phyloP scores from a whole-genome alignment of 306 rosid species.

The Arachis hypogaea region DNA sequence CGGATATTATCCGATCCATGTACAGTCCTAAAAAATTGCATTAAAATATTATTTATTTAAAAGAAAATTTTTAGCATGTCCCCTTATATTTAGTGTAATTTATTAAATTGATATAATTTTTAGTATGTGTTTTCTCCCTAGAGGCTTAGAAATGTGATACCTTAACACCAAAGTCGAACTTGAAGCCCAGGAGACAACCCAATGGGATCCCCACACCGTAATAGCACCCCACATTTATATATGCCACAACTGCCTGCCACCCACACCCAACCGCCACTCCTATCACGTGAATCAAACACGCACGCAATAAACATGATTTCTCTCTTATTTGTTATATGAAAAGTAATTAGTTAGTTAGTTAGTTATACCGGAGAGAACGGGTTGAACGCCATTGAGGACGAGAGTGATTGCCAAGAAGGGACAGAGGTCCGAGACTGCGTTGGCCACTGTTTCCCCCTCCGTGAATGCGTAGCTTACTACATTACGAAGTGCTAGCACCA shows the following conservation, averaged over 20 bases:
- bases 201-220: conserved; percentile 61
- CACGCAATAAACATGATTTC: too few species aligned
- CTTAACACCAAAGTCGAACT: conserved; percentile 64
- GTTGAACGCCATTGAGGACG: conserved; percentile 74
- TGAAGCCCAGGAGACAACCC: conserved; percentile 65
- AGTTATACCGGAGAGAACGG: conserved; percentile 59
- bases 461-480: conserved; percentile 77
- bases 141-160: conserved; percentile 21
- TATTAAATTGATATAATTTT: too few species aligned
- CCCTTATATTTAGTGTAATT: too few species aligned
- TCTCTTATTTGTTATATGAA: too few species aligned
- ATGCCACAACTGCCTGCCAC: conserved; percentile 80
- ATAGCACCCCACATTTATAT: conserved; percentile 70
- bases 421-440: conserved; percentile 64
- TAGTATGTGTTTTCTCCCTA: too few species aligned
- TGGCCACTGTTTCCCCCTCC: conserved; percentile 57
- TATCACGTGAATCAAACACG: background rate
- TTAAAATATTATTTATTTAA: too few species aligned
- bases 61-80: too few species aligned
- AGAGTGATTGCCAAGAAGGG: conserved; percentile 63
- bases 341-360: too few species aligned
- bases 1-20: too few species aligned
- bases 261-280: conserved; percentile 79
- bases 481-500: conserved; percentile 54
- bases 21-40: too few species aligned